Base-by-base conservation (phyloP, 139 green algal species). In the Micractinium sp. region DNA sequence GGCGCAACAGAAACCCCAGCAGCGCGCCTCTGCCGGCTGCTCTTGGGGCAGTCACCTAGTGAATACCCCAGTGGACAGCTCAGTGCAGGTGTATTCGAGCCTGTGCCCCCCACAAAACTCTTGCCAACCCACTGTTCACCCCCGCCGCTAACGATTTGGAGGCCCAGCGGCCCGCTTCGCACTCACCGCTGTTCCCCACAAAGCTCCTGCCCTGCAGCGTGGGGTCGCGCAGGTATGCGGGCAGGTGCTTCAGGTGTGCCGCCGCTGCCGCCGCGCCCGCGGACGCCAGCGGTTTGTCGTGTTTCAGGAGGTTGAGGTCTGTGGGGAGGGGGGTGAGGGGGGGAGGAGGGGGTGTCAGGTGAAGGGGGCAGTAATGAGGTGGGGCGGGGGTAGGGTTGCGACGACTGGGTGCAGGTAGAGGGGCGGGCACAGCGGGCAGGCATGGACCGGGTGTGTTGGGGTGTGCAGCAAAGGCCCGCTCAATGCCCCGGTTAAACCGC, bases 181-280 rank as follows among this genome's bases (percentile, higher is more conserved):
- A 19, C 86, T 53, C 77, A 86, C 86, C 77, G n/a, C 76, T 85
- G 77, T 81, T 86, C 38, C 77, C 78, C 36, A 71, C 86, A 60
- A 80, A 71, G 61, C 56, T 87, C 47, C 23, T 39, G 56, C 81
- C 88, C 53, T 87, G 81, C 27, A 95, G 71, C 20, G 90, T 87
- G 14, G 92, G 82, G 76, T 95, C 94, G 15, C 90, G 82, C 66
- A 98, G 89, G 92, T 98, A 98, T 5, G 93, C 90, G 14, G 96
- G 96, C 19, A 98, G 25, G 90, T 96, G 92, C 89, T 96, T 96
- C 7, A 99, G 91, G 93, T 98, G 96, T 4, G 93, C 36, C 91
- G 88, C 87, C 89, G 87, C 83, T 66, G 90, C 63, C 71, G 88
- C 89, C 91, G 94, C 88, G 92, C 61, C 90, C 9, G 92, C 79